These are phyloP conservation scores for Aquilaria sinensis DNA, from an alignment of 345 rosid genomes.

Conservation along the genomic window DNA sequence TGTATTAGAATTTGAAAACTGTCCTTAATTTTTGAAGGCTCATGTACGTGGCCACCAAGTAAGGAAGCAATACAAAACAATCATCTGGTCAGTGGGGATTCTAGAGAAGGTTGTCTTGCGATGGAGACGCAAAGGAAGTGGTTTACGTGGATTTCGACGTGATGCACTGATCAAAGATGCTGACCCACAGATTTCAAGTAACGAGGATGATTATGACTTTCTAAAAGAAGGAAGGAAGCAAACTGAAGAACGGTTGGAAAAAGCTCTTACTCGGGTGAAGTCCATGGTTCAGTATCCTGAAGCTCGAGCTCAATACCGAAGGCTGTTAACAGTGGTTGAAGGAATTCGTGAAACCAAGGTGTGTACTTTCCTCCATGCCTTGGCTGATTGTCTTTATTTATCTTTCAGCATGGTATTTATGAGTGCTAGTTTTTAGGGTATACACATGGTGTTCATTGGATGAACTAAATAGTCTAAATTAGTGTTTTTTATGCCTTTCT, in stretches of 20 bases:
- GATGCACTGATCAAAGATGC: slow-evolving; percentile 39
- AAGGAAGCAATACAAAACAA: slow-evolving; percentile 62
- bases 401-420: not conserved
- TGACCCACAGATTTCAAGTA: slow-evolving; percentile 25
- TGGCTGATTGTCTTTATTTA: not conserved
- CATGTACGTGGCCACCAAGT: slow-evolving; percentile 92
- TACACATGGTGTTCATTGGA: too few relatives aligned
- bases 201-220: slow-evolving; percentile 85
- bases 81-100: slow-evolving; percentile 85
- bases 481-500: not conserved
- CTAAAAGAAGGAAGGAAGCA: slow-evolving; percentile 89
- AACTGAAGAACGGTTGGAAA: slow-evolving; percentile 75
- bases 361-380: not conserved
- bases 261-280: slow-evolving; percentile 85
- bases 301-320: slow-evolving; percentile 83
- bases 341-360: slow-evolving; percentile 70
- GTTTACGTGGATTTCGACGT: slow-evolving; percentile 66
- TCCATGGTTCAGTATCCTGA: slow-evolving; percentile 90
- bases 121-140: slow-evolving; percentile 92
- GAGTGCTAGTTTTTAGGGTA: too few relatives aligned
- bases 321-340: slow-evolving; percentile 71
- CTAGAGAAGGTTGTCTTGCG: slow-evolving; percentile 89
- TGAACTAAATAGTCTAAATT: too few relatives aligned
- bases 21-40: slow-evolving; percentile 40
- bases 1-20: slow-evolving; percentile 1